Evolutionary conservation across 768 basidiomycete genomes (phyloP), one percentile per base, ranked within the genome.

Genomic region (Mycena olivaceomarginata): DNA sequence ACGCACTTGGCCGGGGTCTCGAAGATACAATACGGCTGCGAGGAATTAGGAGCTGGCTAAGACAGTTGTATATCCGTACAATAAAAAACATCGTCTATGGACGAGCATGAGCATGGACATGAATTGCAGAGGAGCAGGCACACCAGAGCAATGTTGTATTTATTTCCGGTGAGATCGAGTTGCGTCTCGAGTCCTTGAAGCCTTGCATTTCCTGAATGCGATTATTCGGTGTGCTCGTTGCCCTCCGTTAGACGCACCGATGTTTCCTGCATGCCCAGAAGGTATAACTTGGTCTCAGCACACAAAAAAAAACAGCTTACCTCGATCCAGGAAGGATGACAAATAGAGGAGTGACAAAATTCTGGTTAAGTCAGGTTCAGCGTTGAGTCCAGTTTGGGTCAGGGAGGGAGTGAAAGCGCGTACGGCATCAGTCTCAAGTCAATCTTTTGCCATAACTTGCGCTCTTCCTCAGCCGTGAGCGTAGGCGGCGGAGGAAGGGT

Each of bases 1-100:
- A 80, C 88, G 46, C 75, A 94, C 93, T 95, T 95, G 39, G 93
- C 90, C 0, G 94, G 94, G 75, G 91, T 93, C 85, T 95, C 94
- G 73, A 93, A 93, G 65, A 91, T 85, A 80, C 92, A 92, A 77
- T 91, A 92, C 10, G 90, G 91, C 92, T 91, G 77, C 59, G 39
- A 2, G 51, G 10, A 48, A 70, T 67, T 22, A 76, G n/a, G 53
- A 57, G 46, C 39, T 60, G 37, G 22, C 77, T 18, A 20, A 20
- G 40, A 37, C 37, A 37, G 8, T 25, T 48, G 67, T 31, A 46
- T 39, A 11, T 53, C n/a, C 20, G 15, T 80, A 94, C 93, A 56
- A 95, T 90, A 81, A 94, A 94, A 80, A 90, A 95, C 91, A 93
- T 92, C 0, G 93, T 94, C 93, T 94, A 68, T 8, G 41, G 11